Evolutionary conservation across 2,329 filamentous ascomycete genomes (phyloP).

Genomic region (Talaromyces sp.): DNA sequence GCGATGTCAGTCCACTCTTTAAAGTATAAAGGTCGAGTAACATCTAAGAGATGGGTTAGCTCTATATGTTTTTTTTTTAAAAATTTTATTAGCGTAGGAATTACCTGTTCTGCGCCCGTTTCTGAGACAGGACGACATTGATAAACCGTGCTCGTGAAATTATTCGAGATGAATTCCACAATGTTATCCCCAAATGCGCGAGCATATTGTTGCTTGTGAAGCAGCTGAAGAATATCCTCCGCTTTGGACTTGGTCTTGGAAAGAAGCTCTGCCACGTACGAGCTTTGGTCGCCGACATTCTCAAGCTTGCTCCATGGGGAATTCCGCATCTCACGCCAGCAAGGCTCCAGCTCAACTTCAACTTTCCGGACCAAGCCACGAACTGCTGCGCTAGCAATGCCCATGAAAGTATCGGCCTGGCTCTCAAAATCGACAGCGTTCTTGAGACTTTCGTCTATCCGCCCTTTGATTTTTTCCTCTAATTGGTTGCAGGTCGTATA

Average conservation of each 20-base stretch:
- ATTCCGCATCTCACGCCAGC: conserved; percentile 96
- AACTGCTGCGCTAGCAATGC: conserved; percentile 83
- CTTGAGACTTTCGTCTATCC: conserved; percentile 74
- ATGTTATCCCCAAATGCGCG: conserved; percentile 92
- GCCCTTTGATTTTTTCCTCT: conserved; percentile 87
- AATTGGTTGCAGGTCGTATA: conserved; percentile 88
- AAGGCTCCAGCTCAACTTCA: conserved; percentile 73
- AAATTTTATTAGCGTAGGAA: conserved; percentile 8
- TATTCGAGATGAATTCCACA: conserved; percentile 76
- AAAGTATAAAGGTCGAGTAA: conserved; percentile 81
- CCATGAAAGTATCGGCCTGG: conserved; percentile 91
- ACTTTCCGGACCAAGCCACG: conserved; percentile 78
- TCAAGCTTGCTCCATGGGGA: conserved; percentile 94
- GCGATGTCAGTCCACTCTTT: conserved; percentile 44
- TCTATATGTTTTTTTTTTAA: background rate
- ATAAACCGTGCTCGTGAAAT: conserved; percentile 78
- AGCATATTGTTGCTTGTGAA: conserved; percentile 90
- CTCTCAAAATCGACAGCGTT: conserved; percentile 80
- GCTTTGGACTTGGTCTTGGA: conserved; percentile 65
- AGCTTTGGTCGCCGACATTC: conserved; percentile 85
- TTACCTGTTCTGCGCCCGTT: conserved; percentile 83
- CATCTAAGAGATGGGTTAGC: conserved; percentile 57
- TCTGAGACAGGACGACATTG: conserved; percentile 88
- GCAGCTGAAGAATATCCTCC: conserved; percentile 66
- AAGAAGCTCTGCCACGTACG: conserved; percentile 80